Base-by-base conservation (phyloP, 2,329 filamentous ascomycete species). In the Microsporum ferrugineum region DNA sequence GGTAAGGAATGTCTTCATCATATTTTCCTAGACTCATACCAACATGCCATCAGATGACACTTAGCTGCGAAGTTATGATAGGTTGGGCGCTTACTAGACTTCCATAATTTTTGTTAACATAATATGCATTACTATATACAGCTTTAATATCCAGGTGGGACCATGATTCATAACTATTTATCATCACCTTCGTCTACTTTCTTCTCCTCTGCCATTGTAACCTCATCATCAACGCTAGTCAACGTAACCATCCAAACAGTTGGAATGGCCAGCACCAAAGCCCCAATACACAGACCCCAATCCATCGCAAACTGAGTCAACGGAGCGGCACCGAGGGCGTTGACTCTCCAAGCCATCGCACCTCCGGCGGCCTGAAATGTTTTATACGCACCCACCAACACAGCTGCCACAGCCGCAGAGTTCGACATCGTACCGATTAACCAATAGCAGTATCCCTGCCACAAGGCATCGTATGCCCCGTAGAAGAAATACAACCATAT, bases 401-500 rank as follows among this genome's bases (percentile, higher is more conserved):
- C 71, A 14, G 78, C 78, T 0, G 75, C 71, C 7, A 72, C 67
- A 0, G 70, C 71, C 0, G 76, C 69, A 14, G 71, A 75, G 66
- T 79, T 78, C 27, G 73, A 77, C 62, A 73, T 71, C 1, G 77
- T 75, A 8, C 78, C 77, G 60, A 79, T 76, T n/a, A 79, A 68
- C 84, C 84, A 87, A 75, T 87, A 86, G 58, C 83, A 82, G 64
- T 76, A 80, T 1, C 81, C 82, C 70, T 88, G 85, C 84, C 84
- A 88, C 17, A 84, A 77, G 1, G 85, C 83, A 69, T 88, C 86
- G 68, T 84, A 86, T 63, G 83, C 79, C 45, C 86, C 85, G 69
- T 87, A 88, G 73, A 86, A 87, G 69, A 88, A 84, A 75, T 87
- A 88, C 12, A 88, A 75, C 67, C 87, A 82, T 67, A 88, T 85